Evolutionary conservation across 1,284 basidiomycete genomes (phyloP).

Genomic region (Sporisorium iseilematis-ciliati): DNA sequence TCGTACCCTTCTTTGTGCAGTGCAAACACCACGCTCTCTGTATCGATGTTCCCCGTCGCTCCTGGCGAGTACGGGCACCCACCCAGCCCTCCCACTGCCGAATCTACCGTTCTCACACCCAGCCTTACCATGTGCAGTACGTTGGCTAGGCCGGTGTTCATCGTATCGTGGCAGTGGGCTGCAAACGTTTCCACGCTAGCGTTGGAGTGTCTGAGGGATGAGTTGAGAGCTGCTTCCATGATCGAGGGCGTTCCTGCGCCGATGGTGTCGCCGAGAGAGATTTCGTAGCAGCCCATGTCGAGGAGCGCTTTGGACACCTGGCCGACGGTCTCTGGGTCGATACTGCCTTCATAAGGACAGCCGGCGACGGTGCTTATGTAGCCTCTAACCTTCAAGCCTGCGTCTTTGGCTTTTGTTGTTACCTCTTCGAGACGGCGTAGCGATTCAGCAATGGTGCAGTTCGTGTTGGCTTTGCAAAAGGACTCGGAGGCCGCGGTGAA

Average conservation of each 20-base stretch:
- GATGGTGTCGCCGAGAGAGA: constrained; percentile 91
- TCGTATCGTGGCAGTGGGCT: constrained; percentile 88
- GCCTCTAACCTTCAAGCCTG: constrained; percentile 82
- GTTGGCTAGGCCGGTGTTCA: constrained; percentile 78
- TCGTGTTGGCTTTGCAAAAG: constrained; percentile 88
- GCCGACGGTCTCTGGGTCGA: constrained; percentile 78
- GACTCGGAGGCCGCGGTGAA: constrained; percentile 88
- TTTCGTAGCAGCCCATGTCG: constrained; percentile 94
- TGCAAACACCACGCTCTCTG: constrained; percentile 82
- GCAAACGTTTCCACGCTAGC: constrained; percentile 16
- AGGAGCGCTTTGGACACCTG: constrained; percentile 79
- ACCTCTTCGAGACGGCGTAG: constrained; percentile 78
- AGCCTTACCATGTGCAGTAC: constrained; percentile 71
- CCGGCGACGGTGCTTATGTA: constrained; percentile 81
- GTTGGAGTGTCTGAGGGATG: constrained; percentile 73
- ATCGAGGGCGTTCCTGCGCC: constrained; percentile 83
- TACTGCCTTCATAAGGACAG: constrained; percentile 86
- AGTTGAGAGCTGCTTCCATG: constrained; percentile 78
- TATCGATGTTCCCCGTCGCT: constrained; percentile 67
- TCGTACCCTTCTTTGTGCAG: constrained; percentile 79
- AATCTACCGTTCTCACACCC: constrained; percentile 73
- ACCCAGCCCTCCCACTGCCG: constrained; percentile 85
- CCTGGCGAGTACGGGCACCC: constrained; percentile 96
- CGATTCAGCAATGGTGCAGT: constrained; percentile 81
- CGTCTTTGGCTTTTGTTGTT: constrained; percentile 75